phyloP scores from a whole-genome alignment of 371 early-diverging fungal genomes.

The Dichotomocladium elegans region DNA sequence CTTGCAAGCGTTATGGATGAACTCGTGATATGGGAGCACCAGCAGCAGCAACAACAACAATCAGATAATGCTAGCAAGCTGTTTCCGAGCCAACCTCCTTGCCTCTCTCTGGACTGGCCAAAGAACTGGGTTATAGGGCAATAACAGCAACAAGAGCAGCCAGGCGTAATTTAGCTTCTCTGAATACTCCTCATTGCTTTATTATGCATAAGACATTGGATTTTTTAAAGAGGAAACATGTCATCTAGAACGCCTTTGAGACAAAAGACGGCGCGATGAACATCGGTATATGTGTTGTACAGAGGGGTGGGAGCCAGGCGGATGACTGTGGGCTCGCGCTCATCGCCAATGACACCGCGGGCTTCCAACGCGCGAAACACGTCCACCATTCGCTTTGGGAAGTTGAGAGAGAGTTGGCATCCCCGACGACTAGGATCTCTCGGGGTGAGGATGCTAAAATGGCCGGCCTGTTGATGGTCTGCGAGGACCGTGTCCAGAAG shows the following conservation, averaged over 20 bases:
- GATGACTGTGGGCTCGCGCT: slow-evolving; percentile 90
- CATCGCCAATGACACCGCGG: slow-evolving; percentile 83
- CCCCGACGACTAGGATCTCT: slow-evolving; percentile 74
- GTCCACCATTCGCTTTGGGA: slow-evolving; percentile 56
- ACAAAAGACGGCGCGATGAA: slow-evolving; percentile 41
- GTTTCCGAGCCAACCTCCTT: neutral
- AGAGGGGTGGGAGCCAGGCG: slow-evolving; percentile 89
- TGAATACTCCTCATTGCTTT: too few relatives aligned
- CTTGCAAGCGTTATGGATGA: neutral
- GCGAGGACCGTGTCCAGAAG: slow-evolving; percentile 38
- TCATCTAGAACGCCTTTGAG: slow-evolving; percentile 44
- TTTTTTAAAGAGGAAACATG: slow-evolving; percentile 15
- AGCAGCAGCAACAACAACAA: too few relatives aligned
- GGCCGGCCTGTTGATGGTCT: slow-evolving; percentile 24
- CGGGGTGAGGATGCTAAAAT: slow-evolving; percentile 82
- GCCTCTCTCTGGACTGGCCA: neutral
- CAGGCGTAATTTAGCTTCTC: too few relatives aligned
- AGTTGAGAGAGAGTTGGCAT: slow-evolving; percentile 81
- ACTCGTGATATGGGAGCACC: neutral
- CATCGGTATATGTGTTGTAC: slow-evolving; percentile 86
- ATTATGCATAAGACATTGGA: neutral
- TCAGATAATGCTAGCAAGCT: neutral
- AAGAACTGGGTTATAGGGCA: too few relatives aligned
- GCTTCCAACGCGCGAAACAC: slow-evolving; percentile 57
- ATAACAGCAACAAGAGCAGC: too few relatives aligned